Percentiles rank a stretch among this genome's conserved stretches.
These are phyloP conservation scores for Cucumis sativus DNA, from an alignment of 306 rosid genomes.

Conservation along the genomic window DNA sequence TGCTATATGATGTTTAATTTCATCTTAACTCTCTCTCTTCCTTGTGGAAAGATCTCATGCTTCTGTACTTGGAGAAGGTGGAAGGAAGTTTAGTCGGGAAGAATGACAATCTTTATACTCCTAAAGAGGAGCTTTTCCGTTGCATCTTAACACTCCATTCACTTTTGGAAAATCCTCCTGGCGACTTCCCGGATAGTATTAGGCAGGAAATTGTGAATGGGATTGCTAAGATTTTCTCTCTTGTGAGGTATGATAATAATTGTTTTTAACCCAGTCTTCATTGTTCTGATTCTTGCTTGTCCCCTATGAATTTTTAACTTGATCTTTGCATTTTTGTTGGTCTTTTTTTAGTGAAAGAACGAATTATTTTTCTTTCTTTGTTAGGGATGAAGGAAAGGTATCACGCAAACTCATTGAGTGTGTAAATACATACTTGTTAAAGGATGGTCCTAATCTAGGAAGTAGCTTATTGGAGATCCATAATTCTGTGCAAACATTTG, in stretches of 20 bases:
- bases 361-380: slow-evolving; percentile 14
- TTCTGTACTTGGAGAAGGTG: slow-evolving; percentile 51
- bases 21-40: slow-evolving; percentile 4
- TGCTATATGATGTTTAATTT: slow-evolving; percentile 11
- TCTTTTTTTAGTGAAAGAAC: not conserved
- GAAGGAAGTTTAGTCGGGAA: slow-evolving; percentile 46
- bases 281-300: not conserved
- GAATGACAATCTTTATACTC: slow-evolving; percentile 31
- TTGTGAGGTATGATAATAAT: slow-evolving; percentile 41
- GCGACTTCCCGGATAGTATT: slow-evolving; percentile 54
- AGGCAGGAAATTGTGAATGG: slow-evolving; percentile 53
- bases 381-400: slow-evolving; percentile 80
- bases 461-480: slow-evolving; percentile 52
- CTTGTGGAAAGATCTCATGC: slow-evolving; percentile 45
- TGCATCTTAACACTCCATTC: slow-evolving; percentile 65
- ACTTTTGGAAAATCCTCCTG: slow-evolving; percentile 80
- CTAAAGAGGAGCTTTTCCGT: slow-evolving; percentile 83
- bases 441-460: slow-evolving; percentile 89
- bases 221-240: slow-evolving; percentile 46
- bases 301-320: not conserved
- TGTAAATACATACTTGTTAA: slow-evolving; percentile 60
- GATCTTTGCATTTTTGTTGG: not conserved
- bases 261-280: not conserved
- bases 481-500: slow-evolving; percentile 58
- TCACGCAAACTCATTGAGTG: slow-evolving; percentile 88